Base-by-base conservation (phyloP, 1,284 basidiomycete species). In the Apiotrichum montevideense region DNA sequence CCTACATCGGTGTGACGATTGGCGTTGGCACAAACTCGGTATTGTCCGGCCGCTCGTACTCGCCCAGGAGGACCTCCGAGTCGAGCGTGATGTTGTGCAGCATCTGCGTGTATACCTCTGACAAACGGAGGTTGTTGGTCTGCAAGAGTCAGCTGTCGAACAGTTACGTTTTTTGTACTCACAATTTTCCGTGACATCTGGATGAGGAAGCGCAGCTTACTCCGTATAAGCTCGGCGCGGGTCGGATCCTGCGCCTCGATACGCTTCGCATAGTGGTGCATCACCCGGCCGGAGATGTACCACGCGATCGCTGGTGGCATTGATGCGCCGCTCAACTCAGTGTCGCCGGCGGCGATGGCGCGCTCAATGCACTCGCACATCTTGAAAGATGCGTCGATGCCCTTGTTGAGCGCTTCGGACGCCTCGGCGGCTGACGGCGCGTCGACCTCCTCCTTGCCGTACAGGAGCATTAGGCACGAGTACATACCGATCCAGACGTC, bases 401-500 rank as follows among this genome's bases (percentile, higher is more conserved):
- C 53, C 44, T 60, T 57, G 37, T 63, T 48, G 42, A 65, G 57
- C 46, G 62, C 52, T 42, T 66, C 63, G 10, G 14, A 33, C 52
- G 54, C 61, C 15, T 55, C 56, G 14, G 46, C 54, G 4, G 46
- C 33, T 11, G 57, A 56, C n/a, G 40, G 48, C 13, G 56, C 51
- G 46, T 69, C 68, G 15, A 68, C 55, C 40, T 66, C 65, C 42
- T 66, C 65, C 52, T 63, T 66, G 35, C 60, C 57, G 52, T 67
- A 63, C 9, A 71, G 54, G 3, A 62, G 45, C 45, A 55, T 32
- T n/a, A 57, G 33, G 5, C 39, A 46, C 61, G 58, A 44, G 52
- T 71, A 58, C 10, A 68, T 43, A 1, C 41, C 46, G 57, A 68
- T 65, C 64, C 66, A 68, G 15, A 50, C 50, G 48, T 65, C 54